Evolutionary conservation across 371 early-diverging fungal genomes (phyloP).

Genomic region (Mortierella sp.): DNA sequence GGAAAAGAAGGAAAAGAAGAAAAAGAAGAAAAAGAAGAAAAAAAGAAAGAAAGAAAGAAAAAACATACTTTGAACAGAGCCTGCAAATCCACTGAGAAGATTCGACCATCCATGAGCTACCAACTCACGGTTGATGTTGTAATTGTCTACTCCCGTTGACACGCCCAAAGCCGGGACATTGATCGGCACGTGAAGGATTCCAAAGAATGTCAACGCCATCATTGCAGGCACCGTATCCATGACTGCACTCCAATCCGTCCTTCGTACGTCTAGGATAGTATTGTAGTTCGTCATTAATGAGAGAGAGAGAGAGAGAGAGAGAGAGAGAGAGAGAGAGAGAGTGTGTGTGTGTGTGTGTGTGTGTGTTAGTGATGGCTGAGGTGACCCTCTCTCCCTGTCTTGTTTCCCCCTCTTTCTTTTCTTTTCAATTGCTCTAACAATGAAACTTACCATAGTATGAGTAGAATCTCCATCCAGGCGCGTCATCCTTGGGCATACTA

Average conservation of each 20-base stretch:
- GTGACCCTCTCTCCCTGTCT: no score
- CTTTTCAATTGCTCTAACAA: no score
- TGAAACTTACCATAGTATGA: slow-evolving; percentile 69
- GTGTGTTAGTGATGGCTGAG: no score
- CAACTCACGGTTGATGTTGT: slow-evolving; percentile 94
- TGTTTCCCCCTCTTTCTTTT: no score
- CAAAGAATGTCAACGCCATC: slow-evolving; percentile 93
- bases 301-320: no score
- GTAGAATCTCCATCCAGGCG: slow-evolving; percentile 90
- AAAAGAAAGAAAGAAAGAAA: no score
- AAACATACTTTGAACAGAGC: slow-evolving; percentile 82
- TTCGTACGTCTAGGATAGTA: slow-evolving; percentile 68
- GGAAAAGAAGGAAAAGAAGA: no score
- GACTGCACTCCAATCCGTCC: slow-evolving; percentile 83
- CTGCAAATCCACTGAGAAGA: slow-evolving; percentile 78
- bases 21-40: no score
- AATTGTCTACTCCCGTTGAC: slow-evolving; percentile 83
- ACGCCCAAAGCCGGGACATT: slow-evolving; percentile 94
- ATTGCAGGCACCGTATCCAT: slow-evolving; percentile 87
- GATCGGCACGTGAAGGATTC: slow-evolving; percentile 94
- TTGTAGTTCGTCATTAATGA: no score
- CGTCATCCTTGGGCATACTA: slow-evolving; percentile 71
- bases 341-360: no score
- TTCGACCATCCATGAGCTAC: slow-evolving; percentile 94
- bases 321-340: no score